Evolutionary conservation across 768 basidiomycete species (phyloP), one percentile per base, ranked within the genome.

Genomic region (Hydnum rufescens): DNA sequence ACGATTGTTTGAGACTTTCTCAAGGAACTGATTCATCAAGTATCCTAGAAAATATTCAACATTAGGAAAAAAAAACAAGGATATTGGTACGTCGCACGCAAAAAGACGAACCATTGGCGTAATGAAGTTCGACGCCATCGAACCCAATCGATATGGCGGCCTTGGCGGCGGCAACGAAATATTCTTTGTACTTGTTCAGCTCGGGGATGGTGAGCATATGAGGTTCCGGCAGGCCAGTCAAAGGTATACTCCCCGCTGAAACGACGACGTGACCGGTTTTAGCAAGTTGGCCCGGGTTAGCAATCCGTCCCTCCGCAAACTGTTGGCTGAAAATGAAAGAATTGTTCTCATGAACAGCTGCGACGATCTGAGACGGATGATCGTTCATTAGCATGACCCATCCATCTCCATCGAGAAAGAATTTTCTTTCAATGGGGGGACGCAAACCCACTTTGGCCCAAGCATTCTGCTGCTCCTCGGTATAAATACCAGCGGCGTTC

Each of bases 121-220:
- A 56, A 53, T 63, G 62, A 28, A 67, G 56, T 63, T 78, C 75
- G 3, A 75, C 66, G 13, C 80, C 82, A 55, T 84, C 81, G 56
- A 83, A 83, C 0, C 77, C 80, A 26, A 80, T 78, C 43, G 67
- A 58, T 4, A 78, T 66, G 6, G 75, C 75, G 52, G 75, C 75
- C 26, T 65, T 65, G 3, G 80, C 77, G 1, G 75, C 77, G 8
- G 67, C 63, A 3, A 67, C 73, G n/a, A n/a, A n/a, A 22, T 42
- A 55, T 8, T 30, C 58, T 34, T 55, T 53, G 42, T n/a, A n/a
- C n/a, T n/a, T n/a, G n/a, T n/a, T n/a, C n/a, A n/a, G n/a, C 19
- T 3, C 4, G 26, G 22, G 28, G 32, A 49, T 26, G 5, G 32
- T 5, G n/a, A 23, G 48, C 8, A 5, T 6, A 31, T 23, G 5